Conservation (phyloP, 495 filamentous ascomycete genomes). For the Sporormia fimetaria region DNA sequence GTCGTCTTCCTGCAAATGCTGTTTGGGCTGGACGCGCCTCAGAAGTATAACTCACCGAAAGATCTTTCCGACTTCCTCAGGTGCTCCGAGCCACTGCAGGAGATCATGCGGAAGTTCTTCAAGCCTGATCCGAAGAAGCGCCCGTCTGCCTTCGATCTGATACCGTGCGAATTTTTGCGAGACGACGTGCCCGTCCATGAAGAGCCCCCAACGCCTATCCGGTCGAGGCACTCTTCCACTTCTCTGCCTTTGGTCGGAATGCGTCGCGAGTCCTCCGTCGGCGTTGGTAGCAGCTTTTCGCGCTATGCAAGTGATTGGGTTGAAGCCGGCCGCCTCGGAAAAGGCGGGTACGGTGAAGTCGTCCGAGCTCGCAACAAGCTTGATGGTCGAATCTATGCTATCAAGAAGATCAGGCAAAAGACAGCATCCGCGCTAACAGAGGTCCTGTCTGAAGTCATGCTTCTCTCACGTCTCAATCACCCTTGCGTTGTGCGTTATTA, state of each 20-base stretch:
- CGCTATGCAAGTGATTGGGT: slow-evolving; percentile 81
- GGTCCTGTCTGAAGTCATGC: slow-evolving; percentile 80
- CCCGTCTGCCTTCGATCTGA: slow-evolving; percentile 77
- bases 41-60: slow-evolving; percentile 67
- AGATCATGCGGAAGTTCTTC: slow-evolving; percentile 74
- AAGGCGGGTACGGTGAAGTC: slow-evolving; percentile 94
- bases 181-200: slow-evolving; percentile 46
- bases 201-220: slow-evolving; percentile 12
- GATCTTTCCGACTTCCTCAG: slow-evolving; percentile 51
- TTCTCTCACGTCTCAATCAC: slow-evolving; percentile 86
- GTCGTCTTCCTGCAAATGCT: slow-evolving; percentile 85
- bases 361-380: slow-evolving; percentile 90
- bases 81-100: slow-evolving; percentile 62
- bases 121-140: slow-evolving; percentile 70
- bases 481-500: slow-evolving; percentile 94
- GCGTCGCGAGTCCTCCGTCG: slow-evolving; percentile 20
- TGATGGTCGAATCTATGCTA: slow-evolving; percentile 83
- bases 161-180: slow-evolving; percentile 77
- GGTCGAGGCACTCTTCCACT: slow-evolving; percentile 18
- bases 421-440: slow-evolving; percentile 69
- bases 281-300: slow-evolving; percentile 37
- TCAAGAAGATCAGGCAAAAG: slow-evolving; percentile 87
- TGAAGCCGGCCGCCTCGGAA: slow-evolving; percentile 77
- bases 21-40: slow-evolving; percentile 67
- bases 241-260: slow-evolving; percentile 9